Conservation (phyloP, 202 grass and related monocot species). For the Schoenoplectus tabernaemontani region DNA sequence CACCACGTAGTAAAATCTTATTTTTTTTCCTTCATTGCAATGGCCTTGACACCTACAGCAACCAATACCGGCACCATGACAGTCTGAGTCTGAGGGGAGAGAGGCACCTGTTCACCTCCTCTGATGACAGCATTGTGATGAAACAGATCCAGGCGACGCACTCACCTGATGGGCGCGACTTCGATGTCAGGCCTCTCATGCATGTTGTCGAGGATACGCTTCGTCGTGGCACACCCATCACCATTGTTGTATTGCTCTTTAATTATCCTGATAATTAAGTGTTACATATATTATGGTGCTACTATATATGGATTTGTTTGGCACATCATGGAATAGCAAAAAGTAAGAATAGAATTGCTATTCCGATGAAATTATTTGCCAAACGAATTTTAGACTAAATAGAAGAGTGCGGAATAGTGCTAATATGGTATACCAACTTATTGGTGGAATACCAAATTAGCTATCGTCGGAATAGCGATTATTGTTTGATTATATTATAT, state of each 20-base stretch:
- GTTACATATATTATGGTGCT: neutral
- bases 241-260: conserved; percentile 18
- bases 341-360: too few relatives aligned
- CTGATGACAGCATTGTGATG: conserved; percentile 30
- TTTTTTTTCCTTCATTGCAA: neutral
- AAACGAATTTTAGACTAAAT: too few relatives aligned
- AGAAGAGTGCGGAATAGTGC: too few relatives aligned
- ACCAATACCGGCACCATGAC: neutral
- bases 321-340: too few relatives aligned
- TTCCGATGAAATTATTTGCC: too few relatives aligned
- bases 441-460: too few relatives aligned
- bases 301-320: too few relatives aligned
- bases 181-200: conserved; percentile 31
- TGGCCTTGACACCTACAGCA: conserved; percentile 3
- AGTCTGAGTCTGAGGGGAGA: conserved; percentile 14
- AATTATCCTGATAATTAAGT: neutral
- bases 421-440: too few relatives aligned
- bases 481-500: too few relatives aligned
- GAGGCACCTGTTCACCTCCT: conserved; percentile 27
- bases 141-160: conserved; percentile 37
- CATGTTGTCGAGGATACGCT: conserved; percentile 29
- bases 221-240: conserved; percentile 22
- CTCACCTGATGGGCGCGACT: conserved; percentile 24
- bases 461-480: too few relatives aligned
- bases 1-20: neutral